Evolutionary conservation across 2,329 filamentous ascomycete genomes (phyloP).

Genomic region (Aspergillus caelatus): DNA sequence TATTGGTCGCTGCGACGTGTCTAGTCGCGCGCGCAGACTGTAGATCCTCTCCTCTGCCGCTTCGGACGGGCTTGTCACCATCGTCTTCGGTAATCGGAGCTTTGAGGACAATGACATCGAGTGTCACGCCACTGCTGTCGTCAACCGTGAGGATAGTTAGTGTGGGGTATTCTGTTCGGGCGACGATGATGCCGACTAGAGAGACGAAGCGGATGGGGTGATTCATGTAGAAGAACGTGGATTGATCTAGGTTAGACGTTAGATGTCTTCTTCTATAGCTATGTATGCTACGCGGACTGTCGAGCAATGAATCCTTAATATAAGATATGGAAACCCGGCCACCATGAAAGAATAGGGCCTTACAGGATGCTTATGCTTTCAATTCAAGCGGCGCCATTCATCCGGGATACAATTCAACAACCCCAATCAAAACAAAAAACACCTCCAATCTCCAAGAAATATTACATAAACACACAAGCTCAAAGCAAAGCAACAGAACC

Average conservation of each 20-base stretch:
- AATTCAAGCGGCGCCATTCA: neutral
- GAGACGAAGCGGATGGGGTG: slow-evolving; percentile 77
- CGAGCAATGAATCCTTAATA: neutral
- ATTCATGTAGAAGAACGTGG: slow-evolving; percentile 68
- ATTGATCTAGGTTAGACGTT: slow-evolving; percentile 47
- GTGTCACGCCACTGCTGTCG: slow-evolving; percentile 61
- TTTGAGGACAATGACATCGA: slow-evolving; percentile 57
- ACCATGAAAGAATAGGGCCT: neutral
- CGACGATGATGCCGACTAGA: slow-evolving; percentile 70
- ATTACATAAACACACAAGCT: neutral
- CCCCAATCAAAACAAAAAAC: neutral
- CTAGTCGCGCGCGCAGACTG: slow-evolving; percentile 1
- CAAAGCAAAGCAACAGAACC: neutral
- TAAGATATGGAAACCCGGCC: neutral
- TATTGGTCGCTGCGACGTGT: slow-evolving; percentile 31
- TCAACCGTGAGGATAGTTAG: slow-evolving; percentile 59
- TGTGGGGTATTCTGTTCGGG: slow-evolving; percentile 57
- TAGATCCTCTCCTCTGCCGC: neutral
- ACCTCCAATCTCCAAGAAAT: neutral
- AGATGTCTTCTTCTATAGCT: neutral
- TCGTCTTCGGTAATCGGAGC: slow-evolving; percentile 13
- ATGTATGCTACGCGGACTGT: neutral
- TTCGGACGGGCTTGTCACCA: neutral
- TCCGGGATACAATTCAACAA: neutral
- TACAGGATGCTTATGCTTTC: neutral